Base-by-base conservation (phyloP, 169 alveolate genomes). In the Babesia bigemina region DNA sequence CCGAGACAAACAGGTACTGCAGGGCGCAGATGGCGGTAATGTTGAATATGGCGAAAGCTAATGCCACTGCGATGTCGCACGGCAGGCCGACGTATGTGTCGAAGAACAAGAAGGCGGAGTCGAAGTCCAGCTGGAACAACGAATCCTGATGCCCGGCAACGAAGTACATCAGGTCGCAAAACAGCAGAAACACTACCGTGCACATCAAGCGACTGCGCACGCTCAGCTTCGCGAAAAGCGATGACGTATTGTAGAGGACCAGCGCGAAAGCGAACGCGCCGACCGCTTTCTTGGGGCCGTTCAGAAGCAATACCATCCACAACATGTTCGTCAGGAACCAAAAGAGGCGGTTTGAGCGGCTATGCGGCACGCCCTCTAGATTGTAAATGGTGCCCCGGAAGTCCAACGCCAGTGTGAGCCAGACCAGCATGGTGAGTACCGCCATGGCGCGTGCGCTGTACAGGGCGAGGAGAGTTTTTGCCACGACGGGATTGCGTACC, bases 111-210 rank as follows among this genome's bases (percentile, higher is more conserved):
- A 67, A 67, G 10, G 76, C 76, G 4, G 76, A 50, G 44, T 67
- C 76, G 28, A 50, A 67, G 65, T 67, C 76, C 39, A 67, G 76
- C 53, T 67, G 66, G 24, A 55, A 53, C 24, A 55, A 29, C 24
- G 76, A 67, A 45, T 67, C 76, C 53, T 50, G 65, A 53, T 67
- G 76, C 3, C 76, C 76, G 11, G 57, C 56, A 14, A 67, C 66
- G 42, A 67, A 67, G 53, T 67, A 67, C 17, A 67, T 24, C 48
- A 67, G 42, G 55, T 67, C 76, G 26, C 57, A 67, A 16, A 36
- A 9, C 53, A 19, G 21, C 67, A 67, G 13, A 36, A 67, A 26
- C n/a, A 67, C 13, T 17, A 53, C 47, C 14, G 33, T 26, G 44
- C 60, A 67, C 11, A 55, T 67, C 33, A 22, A 6, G 21, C 65